Evolutionary conservation across 305 asterid genomes (phyloP).

Genomic region (Fraxinus dipetala): DNA sequence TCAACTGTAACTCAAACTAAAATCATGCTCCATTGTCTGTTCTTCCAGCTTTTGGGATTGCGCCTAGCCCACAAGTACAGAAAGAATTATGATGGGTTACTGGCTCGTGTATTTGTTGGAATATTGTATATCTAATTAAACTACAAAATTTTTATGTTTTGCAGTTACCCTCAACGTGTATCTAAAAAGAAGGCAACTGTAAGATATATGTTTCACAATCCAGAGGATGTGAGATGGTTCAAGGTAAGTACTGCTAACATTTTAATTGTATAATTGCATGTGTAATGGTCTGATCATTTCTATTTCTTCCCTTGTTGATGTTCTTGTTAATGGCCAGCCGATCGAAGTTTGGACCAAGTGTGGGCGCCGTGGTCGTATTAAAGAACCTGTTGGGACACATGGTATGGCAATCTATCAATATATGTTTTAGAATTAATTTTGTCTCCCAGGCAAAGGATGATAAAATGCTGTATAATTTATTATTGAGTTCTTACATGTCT

Average conservation of each 20-base stretch:
- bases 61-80: neutral
- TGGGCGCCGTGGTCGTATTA: conserved; percentile 93
- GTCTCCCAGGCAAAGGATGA: neutral
- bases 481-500: neutral
- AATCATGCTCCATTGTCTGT: neutral
- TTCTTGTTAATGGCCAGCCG: conserved; percentile 58
- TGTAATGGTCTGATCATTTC: neutral
- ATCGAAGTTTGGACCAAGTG: conserved; percentile 87
- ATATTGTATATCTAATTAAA: conserved; percentile 20
- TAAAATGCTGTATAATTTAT: neutral
- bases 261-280: neutral
- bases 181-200: conserved; percentile 91
- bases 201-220: conserved; percentile 90
- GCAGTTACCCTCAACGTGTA: conserved; percentile 96
- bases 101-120: neutral
- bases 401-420: conserved; percentile 44
- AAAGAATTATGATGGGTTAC: neutral
- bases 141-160: conserved; percentile 24
- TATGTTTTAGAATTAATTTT: conserved; percentile 2
- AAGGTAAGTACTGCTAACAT: conserved; percentile 46
- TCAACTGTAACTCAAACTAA: neutral
- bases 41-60: neutral
- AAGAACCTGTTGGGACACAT: conserved; percentile 97
- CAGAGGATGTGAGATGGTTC: conserved; percentile 99
- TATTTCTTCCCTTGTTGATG: conserved; percentile 18